Evolutionary conservation across 164 flowering plant genomes (phyloP), one percentile per base, ranked within the genome.

Genomic region (Vitis riparia): DNA sequence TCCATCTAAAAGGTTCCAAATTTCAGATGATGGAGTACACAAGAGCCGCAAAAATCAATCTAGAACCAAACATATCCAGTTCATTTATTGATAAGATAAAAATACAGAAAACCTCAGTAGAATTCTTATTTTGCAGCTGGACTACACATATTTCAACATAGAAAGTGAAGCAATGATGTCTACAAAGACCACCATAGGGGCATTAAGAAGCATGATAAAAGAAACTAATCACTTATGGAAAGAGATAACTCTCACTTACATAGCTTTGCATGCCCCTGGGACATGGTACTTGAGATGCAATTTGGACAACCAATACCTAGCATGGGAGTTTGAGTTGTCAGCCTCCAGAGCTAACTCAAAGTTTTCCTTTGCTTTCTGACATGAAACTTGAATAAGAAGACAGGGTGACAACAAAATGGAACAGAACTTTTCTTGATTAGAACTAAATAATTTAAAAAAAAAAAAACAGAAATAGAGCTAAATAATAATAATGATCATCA

Each of bases 321-420:
- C 98, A 78, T 87, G 93, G 14, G 95, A 87, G 71, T 91, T 93
- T 32, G 81, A 77, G 73, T 90, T 93, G 79, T 95, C 99, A 58
- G 74, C 90, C 78, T 91, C 97, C 71, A 95, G 74, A 71, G 99
- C 98, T 88, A 95, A 76, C 75, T 95, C 99, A 80, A 95, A 95
- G 55, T 88, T 88, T 73, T 91, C 96, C 76, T 91, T 95, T 67
- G 99, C 99, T 12, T 87, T 76, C 99, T 94, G 75, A 59, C 15
- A 69, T 58, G 16, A 52, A 65, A 69, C 9, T 17, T 27, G 3
- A 67, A 37, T 11, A 30, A 62, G 30, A 37, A 55, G 71, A 37
- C 44, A 37, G 44, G 44, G 44, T 37, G 44, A 37, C 44, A 37
- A 37, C 44, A 37, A 37, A 37, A 6, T 37, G 44, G 44, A 37